These are phyloP conservation scores for Citrullus amarus DNA, from an alignment of 306 rosid genomes.

Conservation along the genomic window DNA sequence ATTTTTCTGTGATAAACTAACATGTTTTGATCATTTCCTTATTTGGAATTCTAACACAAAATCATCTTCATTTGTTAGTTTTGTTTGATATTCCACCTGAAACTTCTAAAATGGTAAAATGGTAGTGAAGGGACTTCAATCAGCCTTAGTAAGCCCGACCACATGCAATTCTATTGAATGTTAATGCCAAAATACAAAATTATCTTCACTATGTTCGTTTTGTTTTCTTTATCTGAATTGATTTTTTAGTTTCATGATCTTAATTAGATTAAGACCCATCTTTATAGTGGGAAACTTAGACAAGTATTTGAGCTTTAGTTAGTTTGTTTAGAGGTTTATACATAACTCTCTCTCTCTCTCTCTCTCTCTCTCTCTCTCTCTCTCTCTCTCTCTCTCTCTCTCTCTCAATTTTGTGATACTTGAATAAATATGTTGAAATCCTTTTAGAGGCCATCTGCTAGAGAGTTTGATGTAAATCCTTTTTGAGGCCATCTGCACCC, in stretches of 20 bases:
- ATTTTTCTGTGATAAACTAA: slow-evolving; percentile 1
- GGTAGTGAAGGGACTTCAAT: too few species aligned
- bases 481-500: neutral
- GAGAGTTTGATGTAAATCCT: neutral
- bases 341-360: neutral
- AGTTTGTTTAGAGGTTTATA: neutral
- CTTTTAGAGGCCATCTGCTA: neutral
- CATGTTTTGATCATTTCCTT: neutral
- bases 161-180: neutral
- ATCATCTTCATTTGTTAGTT: neutral
- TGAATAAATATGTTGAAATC: too few species aligned
- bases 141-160: too few species aligned
- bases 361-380: neutral
- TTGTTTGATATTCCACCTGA: neutral
- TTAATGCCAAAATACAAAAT: neutral
- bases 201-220: too few species aligned
- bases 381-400: neutral
- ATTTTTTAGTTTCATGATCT: neutral
- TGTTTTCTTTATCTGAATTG: neutral
- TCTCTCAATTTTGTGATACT: neutral
- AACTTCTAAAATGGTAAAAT: too few species aligned
- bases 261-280: neutral
- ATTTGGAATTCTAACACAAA: neutral
- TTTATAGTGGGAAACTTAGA: neutral
- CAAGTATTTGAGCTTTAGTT: neutral